Base-by-base conservation (phyloP, 2,329 filamentous ascomycete species). In the Thielaviopsis musarum region DNA sequence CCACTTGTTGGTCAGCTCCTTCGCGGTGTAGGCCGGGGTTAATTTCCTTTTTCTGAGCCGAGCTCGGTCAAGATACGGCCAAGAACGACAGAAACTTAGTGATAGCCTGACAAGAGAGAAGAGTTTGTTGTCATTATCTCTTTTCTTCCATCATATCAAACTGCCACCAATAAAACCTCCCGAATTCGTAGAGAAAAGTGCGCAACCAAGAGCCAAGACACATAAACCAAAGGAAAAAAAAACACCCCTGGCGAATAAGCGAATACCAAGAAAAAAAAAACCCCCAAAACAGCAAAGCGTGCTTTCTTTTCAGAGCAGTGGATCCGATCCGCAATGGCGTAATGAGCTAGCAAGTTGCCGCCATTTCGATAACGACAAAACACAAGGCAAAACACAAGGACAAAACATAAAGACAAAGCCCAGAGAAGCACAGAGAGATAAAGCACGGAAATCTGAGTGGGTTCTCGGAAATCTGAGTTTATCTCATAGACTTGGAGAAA, bases 321-420 rank as follows among this genome's bases (percentile, higher is more conserved):
- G 49, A 28, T 19, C 7, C 38, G 51, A 58, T 54, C 57, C 51
- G 30, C 55, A 51, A 60, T 60, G 49, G 59, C 59, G 59, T 55
- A 60, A 60, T 60, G 49, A 41, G 21, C 49, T 54, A 51, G 51
- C 12, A 21, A 28, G 48, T 15, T 60, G 59, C 52, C 53, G 59
- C 54, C 45, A 60, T 52, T 52, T 21, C 21, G 49, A 49, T 49
- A 49, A 52, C 9, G 49, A 52, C 21, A 24, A 21, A 5, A 12
- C 24, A 24, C 24, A 21, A 52, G 2, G 49, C 49, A 41, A 10
- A 21, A n/a, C n/a, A n/a, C n/a, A n/a, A n/a, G n/a, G 54, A 56
- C 34, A 30, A 56, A 45, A n/a, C 9, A 21, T n/a, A 56, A 34
- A 54, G 54, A 13, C 54, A 56, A 56, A 38, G 28, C 26, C 13